Conservation (phyloP, 495 filamentous ascomycete genomes). For the Tuber magnatum region DNA sequence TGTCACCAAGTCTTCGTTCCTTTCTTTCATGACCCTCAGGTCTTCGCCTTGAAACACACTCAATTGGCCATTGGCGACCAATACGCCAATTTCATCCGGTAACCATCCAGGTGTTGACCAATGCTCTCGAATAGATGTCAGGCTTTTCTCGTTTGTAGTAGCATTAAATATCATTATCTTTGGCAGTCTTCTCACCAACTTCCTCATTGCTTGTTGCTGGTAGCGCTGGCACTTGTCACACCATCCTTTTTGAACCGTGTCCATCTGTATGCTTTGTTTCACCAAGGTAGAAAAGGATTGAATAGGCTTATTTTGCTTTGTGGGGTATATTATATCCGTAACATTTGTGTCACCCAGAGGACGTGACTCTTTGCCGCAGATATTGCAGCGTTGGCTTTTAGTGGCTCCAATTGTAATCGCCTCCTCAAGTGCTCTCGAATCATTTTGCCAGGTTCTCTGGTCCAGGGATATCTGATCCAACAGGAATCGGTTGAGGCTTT, state of each 20-base stretch:
- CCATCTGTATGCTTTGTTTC: constrained; percentile 76
- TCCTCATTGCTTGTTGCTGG: constrained; percentile 68
- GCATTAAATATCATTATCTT: constrained; percentile 77
- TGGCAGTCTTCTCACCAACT: constrained; percentile 72
- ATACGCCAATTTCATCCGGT: constrained; percentile 82
- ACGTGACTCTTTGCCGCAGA: constrained; percentile 62
- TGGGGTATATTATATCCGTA: constrained; percentile 80
- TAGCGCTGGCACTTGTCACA: constrained; percentile 82
- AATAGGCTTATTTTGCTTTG: constrained; percentile 41
- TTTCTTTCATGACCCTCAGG: constrained; percentile 58
- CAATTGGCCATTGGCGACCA: constrained; percentile 69
- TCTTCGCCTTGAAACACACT: constrained; percentile 88
- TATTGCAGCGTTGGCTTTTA: constrained; percentile 56
- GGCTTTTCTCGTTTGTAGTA: constrained; percentile 54
- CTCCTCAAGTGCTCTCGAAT: constrained; percentile 52
- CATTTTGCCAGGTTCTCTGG: constrained; percentile 56
- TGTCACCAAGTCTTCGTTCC: constrained; percentile 51
- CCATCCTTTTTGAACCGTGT: constrained; percentile 67
- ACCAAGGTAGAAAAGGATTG: constrained; percentile 28
- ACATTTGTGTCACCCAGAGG: constrained; percentile 49
- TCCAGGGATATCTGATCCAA: constrained; percentile 65
- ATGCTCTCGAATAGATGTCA: constrained; percentile 53
- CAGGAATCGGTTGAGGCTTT: constrained; percentile 69
- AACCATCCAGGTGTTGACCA: constrained; percentile 88
- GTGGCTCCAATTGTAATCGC: constrained; percentile 34